Percentiles rank a stretch among this genome's conserved stretches.
Evolutionary conservation across 2,329 filamentous ascomycete species (phyloP).

Genomic region (Sclerotinia nivalis): DNA sequence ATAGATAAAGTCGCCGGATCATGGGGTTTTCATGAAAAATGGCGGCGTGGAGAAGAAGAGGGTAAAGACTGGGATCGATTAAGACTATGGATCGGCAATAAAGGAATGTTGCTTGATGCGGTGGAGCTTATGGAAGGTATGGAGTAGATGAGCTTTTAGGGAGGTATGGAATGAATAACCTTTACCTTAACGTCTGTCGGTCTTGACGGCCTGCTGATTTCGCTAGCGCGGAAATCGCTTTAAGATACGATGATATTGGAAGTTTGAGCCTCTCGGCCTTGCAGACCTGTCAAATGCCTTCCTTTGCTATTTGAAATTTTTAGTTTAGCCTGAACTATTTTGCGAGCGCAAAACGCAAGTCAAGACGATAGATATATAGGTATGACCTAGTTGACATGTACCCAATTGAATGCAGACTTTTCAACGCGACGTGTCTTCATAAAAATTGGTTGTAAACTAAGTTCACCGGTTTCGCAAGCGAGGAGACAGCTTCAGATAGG

Average conservation of each 20-base stretch:
- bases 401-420: not conserved
- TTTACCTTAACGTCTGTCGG: constrained; percentile 7
- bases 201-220: not conserved
- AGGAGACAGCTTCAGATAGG: not conserved
- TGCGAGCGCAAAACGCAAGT: constrained; percentile 7
- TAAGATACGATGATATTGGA: not conserved
- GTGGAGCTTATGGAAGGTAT: constrained; percentile 92
- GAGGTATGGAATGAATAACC: not conserved
- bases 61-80: constrained; percentile 87
- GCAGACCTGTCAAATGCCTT: not conserved
- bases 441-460: not conserved
- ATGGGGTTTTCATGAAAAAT: constrained; percentile 86
- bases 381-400: not conserved
- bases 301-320: not conserved
- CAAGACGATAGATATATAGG: not conserved
- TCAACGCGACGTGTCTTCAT: not conserved
- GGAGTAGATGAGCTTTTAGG: constrained; percentile 41
- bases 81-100: constrained; percentile 77
- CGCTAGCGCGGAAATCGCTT: constrained; percentile 4
- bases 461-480: constrained; percentile 6
- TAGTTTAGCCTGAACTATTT: not conserved
- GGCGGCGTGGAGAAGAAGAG: constrained; percentile 83
- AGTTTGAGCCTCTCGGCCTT: not conserved
- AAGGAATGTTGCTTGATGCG: constrained; percentile 87
- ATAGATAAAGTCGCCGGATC: constrained; percentile 82